These are phyloP conservation scores for Phytophthora pinifolia DNA, from an alignment of 352 stramenopile genomes.

Conservation along the genomic window DNA sequence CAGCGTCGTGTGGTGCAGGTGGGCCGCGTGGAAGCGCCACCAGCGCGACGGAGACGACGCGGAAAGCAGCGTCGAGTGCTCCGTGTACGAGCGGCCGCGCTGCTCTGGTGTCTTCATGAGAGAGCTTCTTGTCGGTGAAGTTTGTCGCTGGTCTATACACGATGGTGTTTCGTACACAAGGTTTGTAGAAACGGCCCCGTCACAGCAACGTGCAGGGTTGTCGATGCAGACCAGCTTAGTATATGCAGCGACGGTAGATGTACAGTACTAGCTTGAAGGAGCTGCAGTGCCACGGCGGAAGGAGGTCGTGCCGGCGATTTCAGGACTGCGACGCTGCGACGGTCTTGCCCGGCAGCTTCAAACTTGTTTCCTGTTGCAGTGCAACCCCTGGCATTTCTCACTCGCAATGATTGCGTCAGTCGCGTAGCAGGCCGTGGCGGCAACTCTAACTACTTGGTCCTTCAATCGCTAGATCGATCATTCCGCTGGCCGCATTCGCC, in stretches of 20 bases:
- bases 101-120: conserved; percentile 24
- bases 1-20: conserved; percentile 21
- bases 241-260: too few species aligned
- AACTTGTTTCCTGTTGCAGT: conserved; percentile 9
- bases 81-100: conserved; percentile 24
- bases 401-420: conserved; percentile 4
- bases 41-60: conserved; percentile 18
- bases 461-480: too few species aligned
- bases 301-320: too few species aligned
- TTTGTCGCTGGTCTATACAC: conserved; percentile 12
- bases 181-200: too few species aligned
- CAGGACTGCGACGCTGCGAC: background rate
- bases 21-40: conserved; percentile 7
- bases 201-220: too few species aligned
- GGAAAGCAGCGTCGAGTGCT: conserved; percentile 34
- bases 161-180: background rate
- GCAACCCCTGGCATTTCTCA: conserved; percentile 10
- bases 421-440: background rate
- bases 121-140: background rate
- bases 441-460: too few species aligned
- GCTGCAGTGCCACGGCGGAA: too few species aligned
- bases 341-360: conserved; percentile 10
- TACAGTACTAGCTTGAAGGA: too few species aligned
- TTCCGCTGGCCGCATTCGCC: background rate
- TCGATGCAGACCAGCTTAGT: too few species aligned